These are phyloP conservation scores for Hygrophorus pudorinus DNA, from an alignment of 768 basidiomycete species.

Conservation along the genomic window DNA sequence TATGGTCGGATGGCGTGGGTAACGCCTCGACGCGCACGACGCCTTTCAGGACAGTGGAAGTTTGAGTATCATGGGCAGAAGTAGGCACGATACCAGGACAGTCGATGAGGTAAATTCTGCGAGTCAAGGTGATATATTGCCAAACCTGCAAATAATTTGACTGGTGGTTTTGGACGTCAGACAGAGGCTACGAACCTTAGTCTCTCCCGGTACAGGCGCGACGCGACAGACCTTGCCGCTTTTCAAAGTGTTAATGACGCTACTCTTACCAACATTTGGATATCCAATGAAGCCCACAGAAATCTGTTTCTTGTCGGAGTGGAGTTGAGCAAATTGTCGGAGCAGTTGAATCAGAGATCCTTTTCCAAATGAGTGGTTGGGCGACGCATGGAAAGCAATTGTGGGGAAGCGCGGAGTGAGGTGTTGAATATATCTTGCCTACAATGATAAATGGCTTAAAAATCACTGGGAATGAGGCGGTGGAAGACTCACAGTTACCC, in stretches of 20 bases:
- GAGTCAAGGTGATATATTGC: conserved; percentile 98
- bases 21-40: conserved; percentile 95
- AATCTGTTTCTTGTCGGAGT: conserved; percentile 99
- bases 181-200: conserved; percentile 45
- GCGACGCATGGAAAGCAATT: conserved; percentile 97
- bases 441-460: conserved; percentile 4
- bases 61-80: conserved; percentile 83
- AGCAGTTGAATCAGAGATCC: conserved; percentile 95
- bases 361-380: conserved; percentile 98
- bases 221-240: conserved; percentile 95
- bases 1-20: conserved; percentile 85
- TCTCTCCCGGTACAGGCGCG: conserved; percentile 96
- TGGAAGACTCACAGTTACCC: conserved; percentile 80
- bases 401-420: conserved; percentile 92
- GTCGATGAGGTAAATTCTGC: conserved; percentile 96
- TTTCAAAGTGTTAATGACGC: conserved; percentile 97
- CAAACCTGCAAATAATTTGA: conserved; percentile 48
- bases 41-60: conserved; percentile 89
- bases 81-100: conserved; percentile 97
- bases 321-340: conserved; percentile 92
- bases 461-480: conserved; percentile 2
- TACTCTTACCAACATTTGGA: conserved; percentile 96
- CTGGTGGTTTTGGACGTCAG: conserved; percentile 10
- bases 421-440: conserved; percentile 95
- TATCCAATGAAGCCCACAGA: conserved; percentile 97